Percentiles rank a stretch among this genome's conserved stretches.
Conservation (phyloP, 169 alveolate species). For the Plasmodium gaboni region DNA sequence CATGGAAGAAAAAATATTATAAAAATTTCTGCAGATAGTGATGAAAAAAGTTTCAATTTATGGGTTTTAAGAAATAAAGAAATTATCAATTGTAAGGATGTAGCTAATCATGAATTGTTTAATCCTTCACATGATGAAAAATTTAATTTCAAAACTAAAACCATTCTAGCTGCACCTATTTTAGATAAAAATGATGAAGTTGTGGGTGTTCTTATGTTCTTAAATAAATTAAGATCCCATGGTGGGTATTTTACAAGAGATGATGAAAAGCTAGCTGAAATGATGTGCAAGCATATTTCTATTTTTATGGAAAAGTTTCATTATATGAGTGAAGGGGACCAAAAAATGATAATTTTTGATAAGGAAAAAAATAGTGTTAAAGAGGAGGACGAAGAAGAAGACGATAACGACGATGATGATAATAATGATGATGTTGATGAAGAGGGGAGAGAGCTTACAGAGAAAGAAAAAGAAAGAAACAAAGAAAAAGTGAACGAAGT, state of each 20-base stretch:
- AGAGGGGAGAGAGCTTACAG: background rate
- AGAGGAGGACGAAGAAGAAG: conserved; percentile 58
- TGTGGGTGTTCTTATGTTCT: conserved; percentile 73
- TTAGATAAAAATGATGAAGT: conserved; percentile 58
- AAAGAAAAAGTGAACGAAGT: conserved; percentile 11
- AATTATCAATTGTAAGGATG: conserved; percentile 72
- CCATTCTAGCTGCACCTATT: conserved; percentile 72
- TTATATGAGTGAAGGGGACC: conserved; percentile 69
- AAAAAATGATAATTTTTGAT: conserved; percentile 69
- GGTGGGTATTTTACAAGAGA: conserved; percentile 59
- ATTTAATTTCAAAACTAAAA: conserved; percentile 65
- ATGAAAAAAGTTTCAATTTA: conserved; percentile 64
- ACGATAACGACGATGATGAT: background rate
- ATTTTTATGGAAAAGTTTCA: conserved; percentile 66
- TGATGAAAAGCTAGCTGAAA: conserved; percentile 69
- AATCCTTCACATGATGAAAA: conserved; percentile 69
- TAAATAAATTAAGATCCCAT: conserved; percentile 52
- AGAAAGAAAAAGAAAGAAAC: conserved; percentile 8
- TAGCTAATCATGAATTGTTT: conserved; percentile 39
- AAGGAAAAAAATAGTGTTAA: conserved; percentile 14
- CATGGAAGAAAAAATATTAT: conserved; percentile 71
- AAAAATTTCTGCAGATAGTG: conserved; percentile 55
- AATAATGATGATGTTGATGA: background rate
- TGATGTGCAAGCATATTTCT: conserved; percentile 71
- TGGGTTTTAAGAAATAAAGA: conserved; percentile 73